Evolutionary conservation across 2,329 filamentous ascomycete species (phyloP).

Genomic region (Aphanocladium album): DNA sequence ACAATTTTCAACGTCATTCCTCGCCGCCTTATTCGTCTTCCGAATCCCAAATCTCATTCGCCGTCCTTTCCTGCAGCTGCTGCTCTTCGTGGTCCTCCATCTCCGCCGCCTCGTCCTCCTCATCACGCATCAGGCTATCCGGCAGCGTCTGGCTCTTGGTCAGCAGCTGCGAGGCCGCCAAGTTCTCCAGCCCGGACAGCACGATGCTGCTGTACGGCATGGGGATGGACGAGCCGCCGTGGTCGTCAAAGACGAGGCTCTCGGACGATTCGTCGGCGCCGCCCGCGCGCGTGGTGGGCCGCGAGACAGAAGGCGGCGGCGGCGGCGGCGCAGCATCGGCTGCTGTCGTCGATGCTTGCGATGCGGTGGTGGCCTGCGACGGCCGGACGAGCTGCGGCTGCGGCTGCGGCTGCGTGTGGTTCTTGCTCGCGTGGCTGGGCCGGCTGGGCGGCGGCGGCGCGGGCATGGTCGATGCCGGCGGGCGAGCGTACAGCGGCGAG

Average conservation of each 20-base stretch:
- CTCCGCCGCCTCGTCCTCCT: conserved; percentile 19
- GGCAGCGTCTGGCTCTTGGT: conserved; percentile 50
- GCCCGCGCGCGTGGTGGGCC: too few relatives aligned
- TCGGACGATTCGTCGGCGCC: conserved; percentile 6
- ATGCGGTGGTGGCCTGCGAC: conserved; percentile 35
- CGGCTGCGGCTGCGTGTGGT: conserved; percentile 3
- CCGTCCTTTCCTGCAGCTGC: too few relatives aligned
- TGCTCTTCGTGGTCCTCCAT: too few relatives aligned
- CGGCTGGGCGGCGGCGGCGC: conserved; percentile 12
- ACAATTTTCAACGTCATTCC: background rate
- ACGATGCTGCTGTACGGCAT: conserved; percentile 11
- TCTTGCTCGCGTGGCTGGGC: background rate
- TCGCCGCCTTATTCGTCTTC: conserved; percentile 22
- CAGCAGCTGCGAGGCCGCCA: conserved; percentile 40
- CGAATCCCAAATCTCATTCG: conserved; percentile 33
- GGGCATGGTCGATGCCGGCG: conserved; percentile 19
- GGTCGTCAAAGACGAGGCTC: conserved; percentile 22
- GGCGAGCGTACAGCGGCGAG: conserved; percentile 14
- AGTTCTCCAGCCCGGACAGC: background rate
- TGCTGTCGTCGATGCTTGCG: conserved; percentile 26
- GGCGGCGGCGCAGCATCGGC: background rate
- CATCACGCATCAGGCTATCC: conserved; percentile 38
- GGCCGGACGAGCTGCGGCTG: conserved; percentile 17
- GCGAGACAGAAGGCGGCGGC: background rate
- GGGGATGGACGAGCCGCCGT: conserved; percentile 18